A percentile compares a stretch with the other conserved stretches of the same genome.
phyloP scores from a whole-genome alignment of 441 rosid species.

The Eruca vesicaria region DNA sequence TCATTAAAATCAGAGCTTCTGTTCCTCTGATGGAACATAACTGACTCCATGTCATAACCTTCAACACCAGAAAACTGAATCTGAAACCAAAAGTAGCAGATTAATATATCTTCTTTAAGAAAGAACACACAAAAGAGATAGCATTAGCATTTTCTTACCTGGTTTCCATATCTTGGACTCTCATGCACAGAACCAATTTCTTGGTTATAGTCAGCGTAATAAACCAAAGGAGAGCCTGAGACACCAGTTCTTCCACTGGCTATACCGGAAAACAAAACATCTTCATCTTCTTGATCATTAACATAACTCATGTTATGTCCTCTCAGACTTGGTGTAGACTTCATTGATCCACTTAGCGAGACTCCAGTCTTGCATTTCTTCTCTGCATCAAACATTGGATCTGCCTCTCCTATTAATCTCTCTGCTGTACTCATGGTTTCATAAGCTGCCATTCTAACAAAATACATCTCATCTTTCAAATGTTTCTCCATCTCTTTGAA shows the following conservation, averaged over 20 bases:
- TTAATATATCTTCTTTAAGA: neutral
- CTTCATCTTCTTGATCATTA: slow-evolving; percentile 70
- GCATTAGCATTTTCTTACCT: slow-evolving; percentile 5
- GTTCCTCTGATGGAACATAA: slow-evolving; percentile 80
- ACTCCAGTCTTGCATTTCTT: slow-evolving; percentile 51
- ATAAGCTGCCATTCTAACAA: slow-evolving; percentile 80
- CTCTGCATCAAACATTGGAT: slow-evolving; percentile 39
- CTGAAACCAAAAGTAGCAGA: slow-evolving; percentile 47
- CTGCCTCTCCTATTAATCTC: slow-evolving; percentile 53
- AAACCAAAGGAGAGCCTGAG: slow-evolving; percentile 37
- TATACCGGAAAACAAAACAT: slow-evolving; percentile 69
- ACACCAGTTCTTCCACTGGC: slow-evolving; percentile 42
- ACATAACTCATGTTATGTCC: slow-evolving; percentile 55
- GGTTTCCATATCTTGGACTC: slow-evolving; percentile 46
- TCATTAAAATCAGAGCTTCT: slow-evolving; percentile 63
- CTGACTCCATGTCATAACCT: slow-evolving; percentile 43
- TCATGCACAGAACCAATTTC: slow-evolving; percentile 51
- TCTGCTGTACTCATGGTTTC: slow-evolving; percentile 85
- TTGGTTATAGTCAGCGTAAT: slow-evolving; percentile 30
- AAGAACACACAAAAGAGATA: neutral
- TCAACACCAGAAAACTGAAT: slow-evolving; percentile 49
- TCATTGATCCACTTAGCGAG: slow-evolving; percentile 58
- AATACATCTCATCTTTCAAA: slow-evolving; percentile 76
- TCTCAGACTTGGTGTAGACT: slow-evolving; percentile 54
- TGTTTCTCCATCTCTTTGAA: slow-evolving; percentile 79